Percentiles rank a stretch among this genome's conserved stretches.
These are phyloP conservation scores for Luffa aegyptiaca DNA, from an alignment of 306 rosid species.

Conservation along the genomic window DNA sequence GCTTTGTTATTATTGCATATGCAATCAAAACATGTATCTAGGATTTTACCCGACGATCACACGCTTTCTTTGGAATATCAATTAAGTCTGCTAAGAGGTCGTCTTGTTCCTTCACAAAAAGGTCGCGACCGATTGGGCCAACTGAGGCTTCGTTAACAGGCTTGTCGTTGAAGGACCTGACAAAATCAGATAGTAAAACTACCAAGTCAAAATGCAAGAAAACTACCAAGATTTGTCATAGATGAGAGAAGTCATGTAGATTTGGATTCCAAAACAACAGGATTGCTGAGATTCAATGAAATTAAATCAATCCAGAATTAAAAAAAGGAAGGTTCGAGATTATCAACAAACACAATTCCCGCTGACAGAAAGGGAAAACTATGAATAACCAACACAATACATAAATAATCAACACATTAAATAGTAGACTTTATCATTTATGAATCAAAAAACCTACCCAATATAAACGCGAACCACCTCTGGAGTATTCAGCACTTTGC, in stretches of 20 bases:
- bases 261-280: not conserved
- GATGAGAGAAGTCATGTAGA: not conserved
- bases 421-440: not conserved
- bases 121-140: slow-evolving; percentile 64
- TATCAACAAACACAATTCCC: too few relatives aligned
- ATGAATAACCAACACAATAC: not conserved
- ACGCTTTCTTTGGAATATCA: slow-evolving; percentile 83
- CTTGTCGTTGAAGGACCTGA: slow-evolving; percentile 79
- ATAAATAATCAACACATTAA: not conserved
- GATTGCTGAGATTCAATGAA: not conserved
- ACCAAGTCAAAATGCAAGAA: not conserved
- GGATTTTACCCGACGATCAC: slow-evolving; percentile 66
- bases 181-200: slow-evolving; percentile 3
- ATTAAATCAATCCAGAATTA: too few relatives aligned
- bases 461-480: slow-evolving; percentile 87
- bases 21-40: not conserved
- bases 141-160: slow-evolving; percentile 38
- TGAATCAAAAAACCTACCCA: slow-evolving; percentile 39
- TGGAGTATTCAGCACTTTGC: slow-evolving; percentile 79
- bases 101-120: slow-evolving; percentile 80
- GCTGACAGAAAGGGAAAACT: not conserved
- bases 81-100: slow-evolving; percentile 64
- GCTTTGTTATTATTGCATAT: not conserved
- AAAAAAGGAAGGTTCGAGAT: too few relatives aligned
- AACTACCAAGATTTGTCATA: not conserved